phyloP scores from a whole-genome alignment of 495 filamentous ascomycete genomes.

The Evernia prunastri region DNA sequence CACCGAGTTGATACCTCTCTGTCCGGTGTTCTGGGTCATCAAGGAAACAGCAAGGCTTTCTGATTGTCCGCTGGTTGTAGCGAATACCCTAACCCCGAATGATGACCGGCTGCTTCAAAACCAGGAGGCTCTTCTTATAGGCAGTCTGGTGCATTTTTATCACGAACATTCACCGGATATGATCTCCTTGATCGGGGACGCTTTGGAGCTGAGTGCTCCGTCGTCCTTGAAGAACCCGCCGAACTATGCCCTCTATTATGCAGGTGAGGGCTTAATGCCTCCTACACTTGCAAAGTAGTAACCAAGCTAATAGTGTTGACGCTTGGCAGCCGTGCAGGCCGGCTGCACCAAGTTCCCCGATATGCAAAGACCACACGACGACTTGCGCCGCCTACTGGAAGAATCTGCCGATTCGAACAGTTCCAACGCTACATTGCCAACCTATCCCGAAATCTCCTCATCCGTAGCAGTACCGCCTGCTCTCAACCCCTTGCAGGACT shows the following conservation, averaged over 20 bases:
- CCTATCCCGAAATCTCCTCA: not conserved
- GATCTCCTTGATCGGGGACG: not conserved
- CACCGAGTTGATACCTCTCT: not conserved
- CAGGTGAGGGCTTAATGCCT: not conserved
- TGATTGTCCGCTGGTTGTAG: not conserved
- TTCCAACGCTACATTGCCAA: not conserved
- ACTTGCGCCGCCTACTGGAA: not conserved
- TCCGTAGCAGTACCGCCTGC: not conserved
- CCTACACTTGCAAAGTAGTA: not conserved
- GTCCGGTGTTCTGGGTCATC: not conserved
- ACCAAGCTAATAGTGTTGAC: not conserved
- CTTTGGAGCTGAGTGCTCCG: not conserved
- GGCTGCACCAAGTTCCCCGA: slow-evolving; percentile 1
- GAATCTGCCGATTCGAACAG: not conserved
- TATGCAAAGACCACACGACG: not conserved
- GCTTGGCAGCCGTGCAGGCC: slow-evolving; percentile 1
- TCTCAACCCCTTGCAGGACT: not conserved
- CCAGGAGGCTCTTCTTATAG: slow-evolving; percentile 1
- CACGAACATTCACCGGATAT: not conserved
- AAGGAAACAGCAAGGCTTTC: not conserved
- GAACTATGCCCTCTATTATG: not conserved
- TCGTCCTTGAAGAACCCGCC: not conserved
- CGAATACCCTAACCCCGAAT: not conserved
- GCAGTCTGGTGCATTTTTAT: not conserved
- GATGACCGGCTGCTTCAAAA: not conserved